Evolutionary conservation across 352 stramenopile species (phyloP).

Genomic region (Globisporangium cylindrosporum): DNA sequence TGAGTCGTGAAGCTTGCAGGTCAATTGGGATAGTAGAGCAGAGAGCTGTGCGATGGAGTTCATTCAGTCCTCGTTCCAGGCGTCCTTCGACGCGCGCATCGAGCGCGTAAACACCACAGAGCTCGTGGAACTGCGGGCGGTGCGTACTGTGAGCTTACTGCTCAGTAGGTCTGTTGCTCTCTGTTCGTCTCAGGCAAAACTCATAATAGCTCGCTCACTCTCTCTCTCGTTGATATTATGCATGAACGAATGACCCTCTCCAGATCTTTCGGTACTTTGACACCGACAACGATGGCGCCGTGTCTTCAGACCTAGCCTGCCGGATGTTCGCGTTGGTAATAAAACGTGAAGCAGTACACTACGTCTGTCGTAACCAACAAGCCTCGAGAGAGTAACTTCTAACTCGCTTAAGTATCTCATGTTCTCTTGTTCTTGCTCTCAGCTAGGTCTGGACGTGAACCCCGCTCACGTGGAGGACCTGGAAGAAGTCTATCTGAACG

Average conservation of each 20-base stretch:
- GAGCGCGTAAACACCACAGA: conserved; percentile 47
- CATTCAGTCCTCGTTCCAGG: conserved; percentile 60
- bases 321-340: conserved; percentile 70
- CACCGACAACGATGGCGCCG: conserved; percentile 55
- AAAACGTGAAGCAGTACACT: neutral
- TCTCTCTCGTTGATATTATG: neutral
- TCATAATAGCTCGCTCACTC: neutral
- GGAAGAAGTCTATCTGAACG: conserved; percentile 60
- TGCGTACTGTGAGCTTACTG: conserved; percentile 16
- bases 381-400: too few relatives aligned
- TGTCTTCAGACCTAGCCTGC: conserved; percentile 53
- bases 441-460: conserved; percentile 64
- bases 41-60: conserved; percentile 40
- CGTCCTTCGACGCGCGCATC: conserved; percentile 59
- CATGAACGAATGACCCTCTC: too few relatives aligned
- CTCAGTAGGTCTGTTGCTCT: neutral
- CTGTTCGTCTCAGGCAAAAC: too few relatives aligned
- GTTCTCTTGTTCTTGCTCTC: neutral
- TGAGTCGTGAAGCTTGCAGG: neutral
- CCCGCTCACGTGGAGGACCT: conserved; percentile 44
- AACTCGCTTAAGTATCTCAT: neutral
- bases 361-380: too few relatives aligned
- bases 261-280: conserved; percentile 81
- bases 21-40: neutral
- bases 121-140: conserved; percentile 40